phyloP scores from a whole-genome alignment of 2,329 filamentous ascomycete species.

The Colletotrichum euphorbiae region DNA sequence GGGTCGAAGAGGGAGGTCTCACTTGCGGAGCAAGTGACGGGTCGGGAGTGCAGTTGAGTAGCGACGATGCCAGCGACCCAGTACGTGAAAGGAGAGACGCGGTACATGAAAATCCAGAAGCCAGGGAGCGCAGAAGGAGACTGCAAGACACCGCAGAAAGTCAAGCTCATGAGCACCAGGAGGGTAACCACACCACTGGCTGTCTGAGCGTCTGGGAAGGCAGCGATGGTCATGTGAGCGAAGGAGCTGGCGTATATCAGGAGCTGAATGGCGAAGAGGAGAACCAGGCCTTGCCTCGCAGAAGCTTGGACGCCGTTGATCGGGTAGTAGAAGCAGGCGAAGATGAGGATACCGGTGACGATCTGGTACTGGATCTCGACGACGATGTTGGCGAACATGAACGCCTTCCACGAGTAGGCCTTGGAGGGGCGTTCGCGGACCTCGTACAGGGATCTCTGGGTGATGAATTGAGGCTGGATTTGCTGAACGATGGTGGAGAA shows the following conservation, averaged over 20 bases:
- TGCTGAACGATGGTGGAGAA: constrained; percentile 78
- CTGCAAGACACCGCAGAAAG: constrained; percentile 75
- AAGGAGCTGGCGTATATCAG: constrained; percentile 80
- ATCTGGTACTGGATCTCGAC: constrained; percentile 80
- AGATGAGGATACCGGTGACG: constrained; percentile 72
- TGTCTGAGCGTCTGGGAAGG: constrained; percentile 75
- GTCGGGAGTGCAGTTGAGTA: constrained; percentile 69
- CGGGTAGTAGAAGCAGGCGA: constrained; percentile 76
- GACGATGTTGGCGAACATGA: constrained; percentile 77
- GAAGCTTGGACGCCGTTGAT: constrained; percentile 62
- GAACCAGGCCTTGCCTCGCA: constrained; percentile 72
- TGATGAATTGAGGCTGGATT: constrained; percentile 82
- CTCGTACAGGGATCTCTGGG: constrained; percentile 80
- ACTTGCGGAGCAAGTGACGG: constrained; percentile 61
- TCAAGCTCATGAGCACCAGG: constrained; percentile 67
- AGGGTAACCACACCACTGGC: constrained; percentile 73
- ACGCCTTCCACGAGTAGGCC: constrained; percentile 80
- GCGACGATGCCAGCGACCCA: constrained; percentile 75
- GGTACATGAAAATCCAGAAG: constrained; percentile 86
- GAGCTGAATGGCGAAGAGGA: constrained; percentile 73
- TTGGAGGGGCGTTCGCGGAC: constrained; percentile 81
- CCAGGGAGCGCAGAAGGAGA: constrained; percentile 68
- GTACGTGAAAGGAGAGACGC: constrained; percentile 75
- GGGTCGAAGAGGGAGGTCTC: constrained; percentile 76
- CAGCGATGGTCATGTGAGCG: constrained; percentile 78